Conservation (phyloP, 352 stramenopile species). For the Phytophthora megakarya region DNA sequence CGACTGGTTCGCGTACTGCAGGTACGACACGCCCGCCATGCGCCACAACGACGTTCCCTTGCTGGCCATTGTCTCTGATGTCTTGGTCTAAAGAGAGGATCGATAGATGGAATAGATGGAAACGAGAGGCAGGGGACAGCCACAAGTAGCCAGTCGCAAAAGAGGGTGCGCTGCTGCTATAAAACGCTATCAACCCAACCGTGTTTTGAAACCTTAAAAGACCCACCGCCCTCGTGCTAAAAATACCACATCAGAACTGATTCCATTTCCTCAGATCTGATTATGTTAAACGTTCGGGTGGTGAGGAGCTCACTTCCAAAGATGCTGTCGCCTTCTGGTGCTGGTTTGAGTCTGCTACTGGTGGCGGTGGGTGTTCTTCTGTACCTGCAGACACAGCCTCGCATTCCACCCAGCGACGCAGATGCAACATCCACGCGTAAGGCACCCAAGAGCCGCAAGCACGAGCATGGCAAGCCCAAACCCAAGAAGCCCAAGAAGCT, state of each 20-base stretch:
- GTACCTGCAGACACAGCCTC: slow-evolving; percentile 30
- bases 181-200: no score
- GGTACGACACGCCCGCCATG: slow-evolving; percentile 85
- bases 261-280: slow-evolving; percentile 7
- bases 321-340: slow-evolving; percentile 43
- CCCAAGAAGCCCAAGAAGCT: slow-evolving; percentile 35
- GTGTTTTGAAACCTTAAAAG: no score
- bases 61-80: slow-evolving; percentile 55
- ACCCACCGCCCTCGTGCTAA: no score
- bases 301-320: slow-evolving; percentile 28
- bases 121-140: slow-evolving; percentile 20
- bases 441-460: slow-evolving; percentile 22
- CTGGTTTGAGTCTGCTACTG: slow-evolving; percentile 55
- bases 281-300: slow-evolving; percentile 26
- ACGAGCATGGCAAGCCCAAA: slow-evolving; percentile 12
- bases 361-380: slow-evolving; percentile 55
- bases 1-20: slow-evolving; percentile 90
- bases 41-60: slow-evolving; percentile 89
- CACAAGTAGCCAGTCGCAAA: slow-evolving; percentile 17
- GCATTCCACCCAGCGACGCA: slow-evolving; percentile 20
- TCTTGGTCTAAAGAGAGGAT: slow-evolving; percentile 8
- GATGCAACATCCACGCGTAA: slow-evolving; percentile 24
- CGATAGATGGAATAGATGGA: slow-evolving; percentile 27
- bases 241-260: slow-evolving; percentile 1
- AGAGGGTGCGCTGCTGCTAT: no score